Evolutionary conservation across 257 asterid genomes (phyloP).

Genomic region (Nemophila menziesii): DNA sequence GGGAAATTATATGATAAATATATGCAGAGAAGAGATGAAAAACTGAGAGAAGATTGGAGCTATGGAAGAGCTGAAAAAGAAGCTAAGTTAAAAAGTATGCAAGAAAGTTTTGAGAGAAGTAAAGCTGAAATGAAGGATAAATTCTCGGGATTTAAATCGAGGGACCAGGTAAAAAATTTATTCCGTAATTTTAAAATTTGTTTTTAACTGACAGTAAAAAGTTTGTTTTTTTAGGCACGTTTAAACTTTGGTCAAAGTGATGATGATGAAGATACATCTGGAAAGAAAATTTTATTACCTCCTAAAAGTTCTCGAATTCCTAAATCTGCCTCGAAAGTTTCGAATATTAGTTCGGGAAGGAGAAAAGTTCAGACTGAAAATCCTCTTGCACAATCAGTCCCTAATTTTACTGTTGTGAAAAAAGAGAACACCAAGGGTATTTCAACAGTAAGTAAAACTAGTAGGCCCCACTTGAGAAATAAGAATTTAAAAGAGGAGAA

Average conservation of each 20-base stretch:
- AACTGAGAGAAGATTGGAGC: slow-evolving; percentile 82
- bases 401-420: slow-evolving; percentile 64
- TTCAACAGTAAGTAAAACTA: slow-evolving; percentile 37
- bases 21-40: slow-evolving; percentile 78
- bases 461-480: too few species aligned
- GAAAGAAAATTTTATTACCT: slow-evolving; percentile 46
- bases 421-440: slow-evolving; percentile 71
- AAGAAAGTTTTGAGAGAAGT: slow-evolving; percentile 69
- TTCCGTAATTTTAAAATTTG: slow-evolving; percentile 18
- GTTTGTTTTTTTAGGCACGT: slow-evolving; percentile 51
- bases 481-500: too few species aligned
- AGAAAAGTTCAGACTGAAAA: slow-evolving; percentile 66
- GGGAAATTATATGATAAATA: slow-evolving; percentile 67
- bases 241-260: slow-evolving; percentile 59
- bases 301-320: slow-evolving; percentile 42
- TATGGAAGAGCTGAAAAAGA: slow-evolving; percentile 71
- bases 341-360: slow-evolving; percentile 37
- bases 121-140: slow-evolving; percentile 72
- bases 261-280: slow-evolving; percentile 39
- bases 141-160: slow-evolving; percentile 42
- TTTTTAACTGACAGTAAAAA: slow-evolving; percentile 36
- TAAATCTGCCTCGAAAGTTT: slow-evolving; percentile 42
- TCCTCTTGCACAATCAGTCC: slow-evolving; percentile 82
- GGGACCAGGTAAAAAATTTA: slow-evolving; percentile 54
- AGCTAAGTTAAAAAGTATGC: slow-evolving; percentile 77